These are phyloP conservation scores for Melaleuca quinquenervia DNA, from an alignment of 345 rosid genomes.

Conservation along the genomic window DNA sequence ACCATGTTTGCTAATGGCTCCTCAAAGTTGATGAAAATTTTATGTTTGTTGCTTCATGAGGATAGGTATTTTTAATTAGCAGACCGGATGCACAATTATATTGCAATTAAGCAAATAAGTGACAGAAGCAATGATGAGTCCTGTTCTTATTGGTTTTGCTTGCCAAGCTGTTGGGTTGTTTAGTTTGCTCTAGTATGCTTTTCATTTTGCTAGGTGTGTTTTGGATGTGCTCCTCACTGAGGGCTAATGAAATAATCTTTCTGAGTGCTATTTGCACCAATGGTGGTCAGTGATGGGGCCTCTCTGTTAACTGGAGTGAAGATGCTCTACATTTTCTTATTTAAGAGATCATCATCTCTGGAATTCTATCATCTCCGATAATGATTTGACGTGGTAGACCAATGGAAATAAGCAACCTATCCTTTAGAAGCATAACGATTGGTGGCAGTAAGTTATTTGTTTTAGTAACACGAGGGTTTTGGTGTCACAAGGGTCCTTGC, in stretches of 20 bases:
- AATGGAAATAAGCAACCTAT: not conserved
- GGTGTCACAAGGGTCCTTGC: not conserved
- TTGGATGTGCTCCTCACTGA: not conserved
- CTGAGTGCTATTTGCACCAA: not conserved
- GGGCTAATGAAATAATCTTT: not conserved
- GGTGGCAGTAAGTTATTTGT: not conserved
- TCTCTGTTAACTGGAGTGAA: not conserved
- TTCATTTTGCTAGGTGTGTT: not conserved
- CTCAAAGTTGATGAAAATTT: not conserved
- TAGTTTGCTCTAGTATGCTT: not conserved
- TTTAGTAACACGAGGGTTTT: not conserved
- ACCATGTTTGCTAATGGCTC: not conserved
- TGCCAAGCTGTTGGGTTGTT: not conserved
- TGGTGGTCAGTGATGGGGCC: not conserved
- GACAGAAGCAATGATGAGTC: not conserved
- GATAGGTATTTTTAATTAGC: not conserved
- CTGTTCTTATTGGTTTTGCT: not conserved
- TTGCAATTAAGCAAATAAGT: not conserved
- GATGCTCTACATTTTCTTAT: not conserved
- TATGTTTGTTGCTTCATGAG: not conserved
- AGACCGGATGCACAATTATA: not conserved
- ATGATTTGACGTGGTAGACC: not conserved
- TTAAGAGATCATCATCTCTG: not conserved
- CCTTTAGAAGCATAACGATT: not conserved
- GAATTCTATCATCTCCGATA: not conserved